Conservation (phyloP, 139 green algal species). For the Eudorina sp. region DNA sequence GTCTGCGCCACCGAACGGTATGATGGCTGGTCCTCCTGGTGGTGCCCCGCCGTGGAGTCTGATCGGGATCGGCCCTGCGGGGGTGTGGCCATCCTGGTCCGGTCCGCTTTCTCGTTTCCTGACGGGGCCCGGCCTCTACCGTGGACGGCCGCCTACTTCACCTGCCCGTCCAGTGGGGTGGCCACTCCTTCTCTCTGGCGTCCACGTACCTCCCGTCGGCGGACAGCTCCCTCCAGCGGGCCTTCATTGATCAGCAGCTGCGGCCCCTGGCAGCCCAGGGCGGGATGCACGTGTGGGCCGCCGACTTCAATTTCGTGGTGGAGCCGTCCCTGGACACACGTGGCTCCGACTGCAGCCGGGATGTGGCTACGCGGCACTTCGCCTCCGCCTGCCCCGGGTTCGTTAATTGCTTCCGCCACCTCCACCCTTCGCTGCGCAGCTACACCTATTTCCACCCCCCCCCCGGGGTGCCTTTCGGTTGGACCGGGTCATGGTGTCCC, state of each 20-base stretch:
- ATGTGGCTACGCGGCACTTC: neutral
- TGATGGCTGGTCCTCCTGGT: neutral
- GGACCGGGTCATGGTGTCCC: neutral
- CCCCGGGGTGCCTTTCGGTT: too few species aligned
- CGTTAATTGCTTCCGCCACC: neutral
- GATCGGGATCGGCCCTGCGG: too few species aligned
- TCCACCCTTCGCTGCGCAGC: neutral
- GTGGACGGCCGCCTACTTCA: neutral
- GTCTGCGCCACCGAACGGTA: too few species aligned
- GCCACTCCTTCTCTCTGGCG: neutral
- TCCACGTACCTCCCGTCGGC: neutral
- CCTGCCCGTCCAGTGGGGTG: neutral
- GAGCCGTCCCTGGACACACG: neutral
- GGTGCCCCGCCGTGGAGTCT: neutral
- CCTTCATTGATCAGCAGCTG: neutral
- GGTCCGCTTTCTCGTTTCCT: neutral
- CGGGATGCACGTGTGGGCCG: neutral
- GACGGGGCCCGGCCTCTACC: neutral
- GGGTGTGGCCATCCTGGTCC: neutral
- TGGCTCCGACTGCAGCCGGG: neutral
- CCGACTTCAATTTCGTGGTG: neutral
- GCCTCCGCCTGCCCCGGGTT: neutral
- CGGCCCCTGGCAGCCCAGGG: neutral
- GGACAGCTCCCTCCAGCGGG: neutral
- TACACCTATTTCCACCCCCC: conserved; percentile 1